Conservation (phyloP, 2,329 filamentous ascomycete species). For the Aspergillus brasiliensis region DNA sequence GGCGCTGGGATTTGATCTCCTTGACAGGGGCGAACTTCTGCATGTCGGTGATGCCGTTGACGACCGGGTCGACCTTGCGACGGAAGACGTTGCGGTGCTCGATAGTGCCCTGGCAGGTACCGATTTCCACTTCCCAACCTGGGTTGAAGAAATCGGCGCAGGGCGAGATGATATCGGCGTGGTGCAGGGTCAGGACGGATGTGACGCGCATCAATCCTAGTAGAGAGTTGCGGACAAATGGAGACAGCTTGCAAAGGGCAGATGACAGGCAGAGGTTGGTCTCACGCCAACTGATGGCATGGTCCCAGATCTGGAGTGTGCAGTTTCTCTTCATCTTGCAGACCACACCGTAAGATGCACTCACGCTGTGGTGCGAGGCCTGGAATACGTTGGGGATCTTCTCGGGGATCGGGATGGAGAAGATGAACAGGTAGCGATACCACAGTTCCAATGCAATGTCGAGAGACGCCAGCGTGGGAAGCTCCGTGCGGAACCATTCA, state of each 20-base stretch:
- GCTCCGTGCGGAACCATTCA: constrained; percentile 42
- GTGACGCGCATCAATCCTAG: constrained; percentile 53
- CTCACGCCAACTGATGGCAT: constrained; percentile 64
- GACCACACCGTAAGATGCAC: constrained; percentile 62
- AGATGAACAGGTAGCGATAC: constrained; percentile 56
- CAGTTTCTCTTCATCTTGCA: constrained; percentile 63
- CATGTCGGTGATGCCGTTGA: constrained; percentile 67
- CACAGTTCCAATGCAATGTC: constrained; percentile 44
- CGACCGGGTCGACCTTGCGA: constrained; percentile 65
- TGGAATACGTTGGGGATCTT: constrained; percentile 63
- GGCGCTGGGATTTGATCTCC: constrained; percentile 59
- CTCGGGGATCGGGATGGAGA: constrained; percentile 59
- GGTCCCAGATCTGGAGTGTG: constrained; percentile 65
- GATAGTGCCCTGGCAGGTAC: constrained; percentile 59
- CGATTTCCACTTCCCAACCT: constrained; percentile 65
- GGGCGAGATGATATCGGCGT: constrained; percentile 63
- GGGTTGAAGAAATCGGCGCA: constrained; percentile 65
- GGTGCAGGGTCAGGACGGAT: constrained; percentile 51
- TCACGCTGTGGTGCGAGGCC: constrained; percentile 64
- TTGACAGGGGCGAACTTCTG: constrained; percentile 63
- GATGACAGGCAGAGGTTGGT: constrained; percentile 54
- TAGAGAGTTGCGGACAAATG: constrained; percentile 53
- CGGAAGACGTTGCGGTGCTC: constrained; percentile 60
- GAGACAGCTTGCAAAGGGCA: constrained; percentile 52
- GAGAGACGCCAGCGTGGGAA: constrained; percentile 40